Evolutionary conservation across 2,329 filamentous ascomycete genomes (phyloP).

Genomic region (Incumbomyces delicatus): DNA sequence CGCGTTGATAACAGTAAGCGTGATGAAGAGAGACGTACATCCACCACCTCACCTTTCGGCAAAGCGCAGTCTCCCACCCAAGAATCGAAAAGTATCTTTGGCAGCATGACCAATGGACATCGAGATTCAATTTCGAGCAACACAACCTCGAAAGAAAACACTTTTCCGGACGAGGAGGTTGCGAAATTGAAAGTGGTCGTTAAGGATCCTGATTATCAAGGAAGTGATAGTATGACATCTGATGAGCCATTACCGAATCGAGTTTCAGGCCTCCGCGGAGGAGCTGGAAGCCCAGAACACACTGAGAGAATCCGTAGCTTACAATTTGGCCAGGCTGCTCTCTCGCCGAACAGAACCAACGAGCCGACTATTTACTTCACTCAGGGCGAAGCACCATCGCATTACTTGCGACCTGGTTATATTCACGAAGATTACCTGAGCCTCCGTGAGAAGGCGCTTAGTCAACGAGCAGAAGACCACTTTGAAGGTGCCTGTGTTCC

Average conservation of each 20-base stretch:
- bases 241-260: constrained; percentile 1
- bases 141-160: constrained; percentile 13
- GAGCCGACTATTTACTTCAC: constrained; percentile 14
- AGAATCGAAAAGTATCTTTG: not conserved
- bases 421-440: constrained; percentile 5
- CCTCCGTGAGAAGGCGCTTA: constrained; percentile 6
- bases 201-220: constrained; percentile 11
- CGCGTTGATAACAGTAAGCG: not conserved
- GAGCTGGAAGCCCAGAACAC: constrained; percentile 18
- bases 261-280: constrained; percentile 14
- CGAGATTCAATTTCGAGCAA: constrained; percentile 6
- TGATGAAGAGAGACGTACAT: constrained; percentile 2
- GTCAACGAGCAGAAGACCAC: constrained; percentile 4
- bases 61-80: constrained; percentile 7
- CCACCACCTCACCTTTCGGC: constrained; percentile 1
- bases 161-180: constrained; percentile 20
- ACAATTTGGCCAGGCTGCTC: constrained; percentile 13
- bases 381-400: constrained; percentile 13
- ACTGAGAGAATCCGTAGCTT: constrained; percentile 12
- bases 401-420: constrained; percentile 1
- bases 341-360: constrained; percentile 9
- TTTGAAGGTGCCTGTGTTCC: constrained; percentile 32
- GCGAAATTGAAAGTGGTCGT: constrained; percentile 19
- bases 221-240: constrained; percentile 6
- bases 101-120: constrained; percentile 6